phyloP scores from a whole-genome alignment of 108 stramenopile genomes.

The Parietichytrium sp. region DNA sequence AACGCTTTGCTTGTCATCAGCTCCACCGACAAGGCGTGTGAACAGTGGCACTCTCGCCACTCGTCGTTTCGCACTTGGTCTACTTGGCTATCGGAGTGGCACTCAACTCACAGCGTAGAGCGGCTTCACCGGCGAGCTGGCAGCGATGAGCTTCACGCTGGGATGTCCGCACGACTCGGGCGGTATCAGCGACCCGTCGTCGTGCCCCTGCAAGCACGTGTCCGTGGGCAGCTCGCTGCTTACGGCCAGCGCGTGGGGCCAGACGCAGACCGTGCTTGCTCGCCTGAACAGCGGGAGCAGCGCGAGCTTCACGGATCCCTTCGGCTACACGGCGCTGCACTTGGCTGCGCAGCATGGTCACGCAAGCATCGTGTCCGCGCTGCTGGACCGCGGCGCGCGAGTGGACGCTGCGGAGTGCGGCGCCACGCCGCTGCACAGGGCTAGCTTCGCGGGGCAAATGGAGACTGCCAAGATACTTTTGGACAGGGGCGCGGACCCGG shows the following conservation, averaged over 20 bases:
- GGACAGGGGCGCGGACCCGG: no score
- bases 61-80: no score
- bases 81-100: no score
- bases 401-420: background rate
- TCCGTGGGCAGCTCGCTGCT: background rate
- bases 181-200: background rate
- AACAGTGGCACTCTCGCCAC: no score
- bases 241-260: constrained; percentile 23
- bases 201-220: background rate
- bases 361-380: background rate
- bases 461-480: background rate
- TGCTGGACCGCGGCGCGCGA: background rate
- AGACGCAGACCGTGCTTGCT: background rate
- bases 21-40: no score
- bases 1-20: no score
- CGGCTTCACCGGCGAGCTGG: no score
- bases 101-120: no score
- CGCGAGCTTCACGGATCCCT: background rate
- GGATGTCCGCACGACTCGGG: background rate
- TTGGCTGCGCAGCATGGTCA: constrained; percentile 19
- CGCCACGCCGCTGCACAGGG: constrained; percentile 7
- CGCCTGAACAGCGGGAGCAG: background rate
- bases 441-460: background rate
- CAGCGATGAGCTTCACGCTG: constrained; percentile 27
- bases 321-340: constrained; percentile 16